Base-by-base conservation (phyloP, 768 basidiomycete genomes). In the Flagelloscypha sp. region DNA sequence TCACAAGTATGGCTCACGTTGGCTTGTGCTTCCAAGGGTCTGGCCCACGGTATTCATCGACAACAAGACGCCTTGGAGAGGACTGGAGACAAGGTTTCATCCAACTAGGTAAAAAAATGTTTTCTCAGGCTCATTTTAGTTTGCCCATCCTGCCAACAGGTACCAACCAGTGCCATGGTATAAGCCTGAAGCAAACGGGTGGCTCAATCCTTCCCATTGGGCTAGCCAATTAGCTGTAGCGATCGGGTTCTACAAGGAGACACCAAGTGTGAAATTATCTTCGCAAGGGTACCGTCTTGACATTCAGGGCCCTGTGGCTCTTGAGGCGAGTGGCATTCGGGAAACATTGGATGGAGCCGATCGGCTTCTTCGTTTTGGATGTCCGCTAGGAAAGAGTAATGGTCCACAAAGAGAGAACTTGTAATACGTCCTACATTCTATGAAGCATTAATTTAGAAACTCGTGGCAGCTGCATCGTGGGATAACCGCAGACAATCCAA, bases 111-210 rank as follows among this genome's bases (percentile, higher is more conserved):
- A 21, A 16, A 11, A 27, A 16, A 3, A 25, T 22, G 20, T 7
- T 21, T 27, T 6, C 17, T 20, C n/a, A 37, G 6, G 27, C 28
- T 24, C 8, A 12, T 29, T n/a, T 20, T 11, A 37, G 62, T 21
- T 22, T 28, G 21, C 24, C 11, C 22, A 23, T 24, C 28, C 30
- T 17, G 23, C 28, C n/a, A 37, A 24, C 15, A 31, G 63, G 43
- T 66, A 40, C 35, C 44, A 55, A 17, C 48, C 58, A 4, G 50
- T 49, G 33, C 70, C 70, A 15, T 72, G 70, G 69, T 74, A 74
- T 43, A 66, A 61, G 42, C 61, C 66, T 1, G 48, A 59, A 37
- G 20, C 17, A 16, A 35, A 9, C 10, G 40, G 42, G n/a, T 9
- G n/a, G n/a, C n/a, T 47, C 57, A 0, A 55, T 42, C 2, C 52